Base-by-base conservation (phyloP, 169 alveolate genomes). In the Plasmodium vivax region DNA sequence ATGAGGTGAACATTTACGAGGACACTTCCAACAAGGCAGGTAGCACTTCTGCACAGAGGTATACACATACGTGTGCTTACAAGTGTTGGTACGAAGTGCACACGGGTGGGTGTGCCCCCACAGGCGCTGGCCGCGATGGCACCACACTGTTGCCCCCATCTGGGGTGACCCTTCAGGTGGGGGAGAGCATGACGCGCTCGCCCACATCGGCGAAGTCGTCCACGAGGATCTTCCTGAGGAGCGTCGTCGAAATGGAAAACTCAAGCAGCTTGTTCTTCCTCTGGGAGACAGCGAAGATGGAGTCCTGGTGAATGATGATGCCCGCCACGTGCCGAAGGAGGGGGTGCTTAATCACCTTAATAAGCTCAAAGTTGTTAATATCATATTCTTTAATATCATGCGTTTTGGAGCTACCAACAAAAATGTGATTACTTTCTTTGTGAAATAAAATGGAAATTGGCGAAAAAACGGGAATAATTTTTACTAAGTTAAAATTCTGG, bases 341-440 rank as follows among this genome's bases (percentile, higher is more conserved):
- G n/a, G 92, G 92, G 14, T 92, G 95, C 41, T 92, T 92, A n/a
- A 92, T 82, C 38, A 54, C 79, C 47, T 92, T 92, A 54, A 92
- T 82, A 19, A 92, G 81, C 56, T 92, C 95, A 83, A 56, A 92
- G 41, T 92, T 92, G 43, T 92, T 27, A 51, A 83, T 41, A 62
- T 81, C 92, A 82, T 92, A 92, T 51, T 92, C 91, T 92, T 92
- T 92, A 82, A 92, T 92, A 92, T 92, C 95, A 71, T 92, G 92
- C 9, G 92, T 82, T 82, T 71, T 92, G 36, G 95, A 92, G 73
- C 95, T 92, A 9, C 95, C 95, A 16, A 92, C 95, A n/a, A 92
- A 51, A 19, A 92, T 92, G 75, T 83, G 92, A 72, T 72, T 71
- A 92, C 32, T 81, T 82, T 41, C 41, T 34, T 82, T 92, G 54